Conservation (phyloP, 108 stramenopile species). For the Nitzschia putrida region DNA sequence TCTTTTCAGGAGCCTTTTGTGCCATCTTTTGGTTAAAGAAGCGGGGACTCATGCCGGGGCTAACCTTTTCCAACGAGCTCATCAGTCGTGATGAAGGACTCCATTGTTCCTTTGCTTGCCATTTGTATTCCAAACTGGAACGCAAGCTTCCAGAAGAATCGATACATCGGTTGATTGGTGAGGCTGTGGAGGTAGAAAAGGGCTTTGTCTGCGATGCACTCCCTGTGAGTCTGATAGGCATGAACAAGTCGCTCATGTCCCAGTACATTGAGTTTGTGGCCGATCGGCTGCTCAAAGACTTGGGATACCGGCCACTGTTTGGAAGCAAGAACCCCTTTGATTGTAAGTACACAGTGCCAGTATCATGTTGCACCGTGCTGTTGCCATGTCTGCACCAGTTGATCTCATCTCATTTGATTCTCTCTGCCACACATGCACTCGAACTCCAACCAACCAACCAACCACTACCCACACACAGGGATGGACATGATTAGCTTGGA, state of each 20-base stretch:
- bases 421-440: no score
- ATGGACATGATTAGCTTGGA: constrained; percentile 93
- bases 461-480: constrained; percentile 39
- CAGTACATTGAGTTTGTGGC: constrained; percentile 94
- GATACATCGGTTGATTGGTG: constrained; percentile 82
- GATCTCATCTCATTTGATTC: not conserved
- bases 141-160: constrained; percentile 70
- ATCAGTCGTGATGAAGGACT: constrained; percentile 92
- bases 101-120: constrained; percentile 96
- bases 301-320: constrained; percentile 79
- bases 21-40: constrained; percentile 93
- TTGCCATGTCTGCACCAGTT: not conserved
- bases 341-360: constrained; percentile 73
- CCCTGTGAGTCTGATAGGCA: constrained; percentile 90
- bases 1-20: constrained; percentile 92
- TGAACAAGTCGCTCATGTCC: constrained; percentile 88
- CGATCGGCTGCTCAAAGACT: constrained; percentile 74
- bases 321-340: constrained; percentile 90
- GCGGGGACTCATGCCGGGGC: constrained; percentile 88
- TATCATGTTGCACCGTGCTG: not conserved
- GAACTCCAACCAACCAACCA: no score
- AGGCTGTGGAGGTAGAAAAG: constrained; percentile 89
- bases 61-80: constrained; percentile 91
- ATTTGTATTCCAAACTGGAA: constrained; percentile 92
- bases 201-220: constrained; percentile 90